Evolutionary conservation across 2,329 filamentous ascomycete genomes (phyloP), one percentile per base, ranked within the genome.

Genomic region (Arthrobotrys pseudoclavata): DNA sequence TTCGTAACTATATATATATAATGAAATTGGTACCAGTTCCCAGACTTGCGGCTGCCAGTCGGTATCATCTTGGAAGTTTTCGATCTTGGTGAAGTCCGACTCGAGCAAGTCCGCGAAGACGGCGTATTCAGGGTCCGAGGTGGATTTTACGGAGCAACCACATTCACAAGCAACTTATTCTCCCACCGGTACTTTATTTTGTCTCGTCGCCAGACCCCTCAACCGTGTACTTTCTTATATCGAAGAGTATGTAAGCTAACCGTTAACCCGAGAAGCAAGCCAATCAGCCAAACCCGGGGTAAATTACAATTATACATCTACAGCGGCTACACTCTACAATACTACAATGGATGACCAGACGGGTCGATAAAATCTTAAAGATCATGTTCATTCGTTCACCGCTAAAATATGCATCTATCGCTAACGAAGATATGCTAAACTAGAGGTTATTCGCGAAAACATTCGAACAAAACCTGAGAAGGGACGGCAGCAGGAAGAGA

Each of bases 71-170:
- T 85, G 84, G 55, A 88, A 84, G 69, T 87, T 83, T 9, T 84
- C 80, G 42, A 88, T 82, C 76, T 88, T 88, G 2, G 89, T 84
- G 82, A 94, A 94, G 84, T 94, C 90, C 20, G 90, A 90, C 82
- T 94, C 91, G 63, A 92, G 83, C 10, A 89, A 82, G 76, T 94
- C 89, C 1, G 90, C 92, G 82, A 92, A 94, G 64, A 91, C 82
- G 47, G 85, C 83, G 55, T 83, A 81, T 5, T 81, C 72, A 3
- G 82, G 79, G 29, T 84, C 83, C 53, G 84, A 81, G n/a, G 85
- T 85, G 45, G 86, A 83, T 76, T 85, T 85, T 52, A 90, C 83
- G 2, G 87, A 87, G 83, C 93, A 94, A 63, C 92, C 92, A 82
- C 92, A 95, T 81, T 91, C 88, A 84, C 92, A 94, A 2, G 66